Conservation (phyloP, 139 green algal species). For the Chlamydomonas sphaeroides region DNA sequence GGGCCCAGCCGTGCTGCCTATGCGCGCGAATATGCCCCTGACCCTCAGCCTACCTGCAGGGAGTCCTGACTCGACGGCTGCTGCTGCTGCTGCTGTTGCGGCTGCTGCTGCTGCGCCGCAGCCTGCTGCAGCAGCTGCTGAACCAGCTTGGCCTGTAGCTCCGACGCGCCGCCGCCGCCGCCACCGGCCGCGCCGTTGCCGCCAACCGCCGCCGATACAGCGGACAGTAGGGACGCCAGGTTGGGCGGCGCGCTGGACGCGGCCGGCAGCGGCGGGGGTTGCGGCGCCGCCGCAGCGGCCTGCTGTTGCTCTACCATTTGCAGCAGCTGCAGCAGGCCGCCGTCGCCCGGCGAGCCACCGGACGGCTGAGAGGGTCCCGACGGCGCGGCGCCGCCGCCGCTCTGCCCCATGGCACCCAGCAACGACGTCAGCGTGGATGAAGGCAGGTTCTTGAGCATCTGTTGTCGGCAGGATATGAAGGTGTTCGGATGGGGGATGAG, state of each 20-base stretch:
- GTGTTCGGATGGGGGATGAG: too few species aligned
- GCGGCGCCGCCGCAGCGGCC: neutral
- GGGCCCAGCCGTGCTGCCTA: too few species aligned
- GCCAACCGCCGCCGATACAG: neutral
- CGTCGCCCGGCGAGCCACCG: neutral
- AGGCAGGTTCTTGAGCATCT: conserved; percentile 44
- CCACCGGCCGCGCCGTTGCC: neutral
- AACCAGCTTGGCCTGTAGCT: conserved; percentile 27
- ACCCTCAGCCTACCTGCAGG: neutral
- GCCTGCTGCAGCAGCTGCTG: conserved; percentile 39
- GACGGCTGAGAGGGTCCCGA: neutral
- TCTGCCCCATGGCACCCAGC: conserved; percentile 25
- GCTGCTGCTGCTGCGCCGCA: neutral
- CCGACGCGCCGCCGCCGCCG: neutral
- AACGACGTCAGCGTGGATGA: conserved; percentile 18
- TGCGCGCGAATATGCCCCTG: too few species aligned
- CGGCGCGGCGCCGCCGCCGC: neutral
- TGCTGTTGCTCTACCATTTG: conserved; percentile 23
- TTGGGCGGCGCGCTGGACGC: conserved; percentile 11
- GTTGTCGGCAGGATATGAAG: too few species aligned
- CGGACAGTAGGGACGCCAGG: conserved; percentile 5
- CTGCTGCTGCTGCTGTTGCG: neutral
- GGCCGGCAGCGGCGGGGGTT: neutral
- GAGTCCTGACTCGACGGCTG: neutral
- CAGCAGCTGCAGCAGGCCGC: conserved; percentile 4